Base-by-base conservation (phyloP, 148 eudicot genomes). In the Tetragonia tetragonoides region DNA sequence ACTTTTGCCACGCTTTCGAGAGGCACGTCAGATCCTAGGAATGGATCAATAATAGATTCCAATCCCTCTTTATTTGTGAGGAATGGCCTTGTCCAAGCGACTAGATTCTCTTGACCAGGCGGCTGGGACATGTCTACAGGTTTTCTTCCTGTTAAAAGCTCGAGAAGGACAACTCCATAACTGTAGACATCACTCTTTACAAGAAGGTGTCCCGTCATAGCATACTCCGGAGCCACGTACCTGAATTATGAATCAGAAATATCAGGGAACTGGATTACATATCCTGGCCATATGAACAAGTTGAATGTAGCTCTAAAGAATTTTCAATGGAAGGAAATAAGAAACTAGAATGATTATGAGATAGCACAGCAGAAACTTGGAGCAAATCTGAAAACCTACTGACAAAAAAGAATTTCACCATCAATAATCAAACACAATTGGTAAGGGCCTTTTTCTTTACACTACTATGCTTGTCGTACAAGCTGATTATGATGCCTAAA, bases 191-290 rank as follows among this genome's bases (percentile, higher is more conserved):
- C 99, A 57, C 99, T 95, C 83, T 95, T 95, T 54, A 93, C 99
- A 6, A 95, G 97, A 77, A 95, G 97, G 83, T 92, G 99, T 60
- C 99, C 97, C 2, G 99, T 95, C 99, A 95, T 95, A 23, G 99
- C 99, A 75, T 95, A 95, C 84, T 95, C 99, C 8, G 99, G 99
- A 82, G 99, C 99, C 64, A 95, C 97, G 41, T 95, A 95, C 86
- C 99, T 95, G 90, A 61, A 44, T 42, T 37, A 68, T 20, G 15
- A 65, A 41, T 21, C 69, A 10, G 51, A 72, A 51, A 53, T 67
- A 54, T 75, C 5, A 80, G 60, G 39, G 14, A 1, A 67, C 53
- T 46, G 39, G 21, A 47, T 40, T 66, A 46, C 10, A 16, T 63
- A 46, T 20, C 9, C 28, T 59, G 44, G 6, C 18, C 21, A 57